These are phyloP conservation scores for Blastobotrys persicus DNA, from an alignment of 1,139 yeast genomes.

Conservation along the genomic window DNA sequence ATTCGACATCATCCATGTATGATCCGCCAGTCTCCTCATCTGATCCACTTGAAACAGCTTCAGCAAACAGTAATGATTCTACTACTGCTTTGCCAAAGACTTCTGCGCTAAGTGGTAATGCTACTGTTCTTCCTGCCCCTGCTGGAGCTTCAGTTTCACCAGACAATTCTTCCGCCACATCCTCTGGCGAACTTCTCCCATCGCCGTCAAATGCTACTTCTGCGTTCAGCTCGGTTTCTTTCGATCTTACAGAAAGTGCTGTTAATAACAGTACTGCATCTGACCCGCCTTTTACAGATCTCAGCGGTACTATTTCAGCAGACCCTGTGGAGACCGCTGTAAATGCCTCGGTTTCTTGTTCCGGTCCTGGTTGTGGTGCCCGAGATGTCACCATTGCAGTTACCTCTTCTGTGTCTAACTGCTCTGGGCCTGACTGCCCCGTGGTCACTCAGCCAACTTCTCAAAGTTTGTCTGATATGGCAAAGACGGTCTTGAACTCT, in stretches of 20 bases:
- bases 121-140: neutral
- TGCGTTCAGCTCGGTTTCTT: too few relatives aligned
- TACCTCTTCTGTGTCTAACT: constrained; percentile 1
- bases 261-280: too few relatives aligned
- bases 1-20: neutral
- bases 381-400: neutral
- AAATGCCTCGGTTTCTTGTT: neutral
- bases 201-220: neutral
- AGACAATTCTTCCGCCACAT: neutral
- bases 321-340: neutral
- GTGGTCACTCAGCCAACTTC: neutral
- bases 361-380: neutral
- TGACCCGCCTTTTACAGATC: too few relatives aligned
- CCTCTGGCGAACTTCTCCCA: neutral
- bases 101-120: constrained; percentile 1
- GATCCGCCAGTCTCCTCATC: neutral
- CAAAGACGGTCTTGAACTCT: neutral
- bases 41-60: neutral
- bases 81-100: neutral
- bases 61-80: neutral
- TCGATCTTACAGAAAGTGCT: too few relatives aligned
- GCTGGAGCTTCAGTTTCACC: neutral
- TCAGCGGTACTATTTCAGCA: neutral
- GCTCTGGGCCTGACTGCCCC: constrained; percentile 4
- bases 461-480: neutral